Evolutionary conservation across 1,284 basidiomycete species (phyloP), one percentile per base, ranked within the genome.

Genomic region (Trametes polyzona): DNA sequence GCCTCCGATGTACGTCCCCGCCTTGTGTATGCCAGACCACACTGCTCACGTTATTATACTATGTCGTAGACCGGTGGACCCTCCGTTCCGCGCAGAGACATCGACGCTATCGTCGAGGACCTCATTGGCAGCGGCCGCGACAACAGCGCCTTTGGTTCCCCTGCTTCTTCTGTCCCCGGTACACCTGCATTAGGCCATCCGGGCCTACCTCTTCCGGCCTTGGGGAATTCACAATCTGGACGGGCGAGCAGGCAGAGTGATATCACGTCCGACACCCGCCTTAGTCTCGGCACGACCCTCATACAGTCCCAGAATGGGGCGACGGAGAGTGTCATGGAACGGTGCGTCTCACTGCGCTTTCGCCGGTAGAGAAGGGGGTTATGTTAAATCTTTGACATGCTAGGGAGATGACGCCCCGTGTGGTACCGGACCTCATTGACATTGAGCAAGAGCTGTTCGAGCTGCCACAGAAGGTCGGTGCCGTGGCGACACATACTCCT

Each of bases 401-500:
- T 41, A 90, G 88, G 55, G 76, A 78, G 48, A 77, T 90, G 67
- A 86, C 83, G 4, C 84, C 89, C 12, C 80, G 86, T 40, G 77
- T 81, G 33, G 75, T 86, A 33, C 82, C 84, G n/a, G 91, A 94
- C 68, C 79, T 93, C 35, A 83, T 96, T 57, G 92, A 96, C 65
- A 83, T 93, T 12, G 91, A 93, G 62, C 87, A 93, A 64, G 94
- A 96, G 68, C 76, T 96, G 11, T 96, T 93, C 66, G 93, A 95
- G 67, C 74, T 95, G n/a, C 93, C 94, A 0, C 86, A 88, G 67
- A 92, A 90, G 78, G 93, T 92, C 49, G 30, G 76, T 46, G 17
- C 12, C n/a, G n/a, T n/a, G 12, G 37, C 36, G 10, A 32, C 42
- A 52, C 57, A 24, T n/a, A 14, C 40, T 12, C 11, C 1, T 9